Evolutionary conservation across 2,329 filamentous ascomycete genomes (phyloP).

Genomic region (Colletotrichum sansevieriae): DNA sequence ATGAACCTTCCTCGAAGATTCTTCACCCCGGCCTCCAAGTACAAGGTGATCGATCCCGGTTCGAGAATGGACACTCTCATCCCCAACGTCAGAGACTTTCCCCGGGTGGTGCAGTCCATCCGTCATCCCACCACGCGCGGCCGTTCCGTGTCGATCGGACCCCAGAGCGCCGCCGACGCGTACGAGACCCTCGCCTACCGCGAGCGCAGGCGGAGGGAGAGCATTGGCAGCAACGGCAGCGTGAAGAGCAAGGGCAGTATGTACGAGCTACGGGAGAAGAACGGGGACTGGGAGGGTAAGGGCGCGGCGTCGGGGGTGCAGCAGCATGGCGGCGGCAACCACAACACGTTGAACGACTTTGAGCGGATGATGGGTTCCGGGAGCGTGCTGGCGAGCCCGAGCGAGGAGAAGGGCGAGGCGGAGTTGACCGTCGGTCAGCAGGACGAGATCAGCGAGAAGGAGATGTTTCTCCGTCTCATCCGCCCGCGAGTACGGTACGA

Average conservation of each 20-base stretch:
- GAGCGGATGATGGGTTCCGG: conserved; percentile 82
- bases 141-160: conserved; percentile 88
- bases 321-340: conserved; percentile 42
- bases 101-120: conserved; percentile 84
- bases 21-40: conserved; percentile 91
- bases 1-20: conserved; percentile 88
- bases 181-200: conserved; percentile 96
- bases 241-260: conserved; percentile 60
- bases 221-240: conserved; percentile 65
- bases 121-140: conserved; percentile 78
- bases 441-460: conserved; percentile 73
- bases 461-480: conserved; percentile 87
- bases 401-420: conserved; percentile 50
- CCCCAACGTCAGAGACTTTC: conserved; percentile 88
- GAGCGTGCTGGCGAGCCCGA: conserved; percentile 55
- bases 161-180: conserved; percentile 95
- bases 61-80: conserved; percentile 85
- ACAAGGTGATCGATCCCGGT: conserved; percentile 81
- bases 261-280: conserved; percentile 55
- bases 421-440: conserved; percentile 57
- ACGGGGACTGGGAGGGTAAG: conserved; percentile 54
- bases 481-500: conserved; percentile 94
- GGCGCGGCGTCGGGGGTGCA: conserved; percentile 60
- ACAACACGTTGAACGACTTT: conserved; percentile 69
- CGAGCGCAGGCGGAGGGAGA: conserved; percentile 71